Evolutionary conservation across 257 asterid species (phyloP), one percentile per base, ranked within the genome.

Genomic region (Solanum chmielewskii): DNA sequence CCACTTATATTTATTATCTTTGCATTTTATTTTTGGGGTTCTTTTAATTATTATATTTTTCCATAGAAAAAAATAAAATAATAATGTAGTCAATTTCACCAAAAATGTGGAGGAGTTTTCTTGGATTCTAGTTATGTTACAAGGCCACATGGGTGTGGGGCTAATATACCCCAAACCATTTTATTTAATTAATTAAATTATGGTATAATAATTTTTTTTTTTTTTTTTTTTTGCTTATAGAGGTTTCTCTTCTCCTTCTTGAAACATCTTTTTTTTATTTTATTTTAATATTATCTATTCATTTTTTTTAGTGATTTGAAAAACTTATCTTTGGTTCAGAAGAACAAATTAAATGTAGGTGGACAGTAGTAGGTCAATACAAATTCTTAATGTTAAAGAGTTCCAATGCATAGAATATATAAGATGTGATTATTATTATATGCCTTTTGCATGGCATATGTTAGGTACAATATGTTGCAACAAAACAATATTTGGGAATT

Each of bases 91-190:
- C 64, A 20, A 20, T 85, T 80, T 85, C 44, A 85, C 35, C 60
- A 68, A 88, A 70, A 52, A 41, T 85, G 29, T 27, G 86, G 71
- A 81, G n/a, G 27, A 68, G 71, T 69, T 64, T 64, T 70, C 84
- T 88, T 52, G 81, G 85, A 88, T 31, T 49, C 6, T 37, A 27
- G 33, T 7, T 44, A 70, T 11, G 71, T 29, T 68, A 88, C 86
- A 81, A 23, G 18, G 80, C 41, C 88, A 88, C 88, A 86, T 88
- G 90, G 88, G 84, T 56, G 83, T 59, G 88, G 80, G 85, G 5
- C 71, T 85, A 37, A 77, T 39, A 39, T 85, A 29, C 23, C 84
- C 84, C 9, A 78, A 15, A 78, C 64, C 16, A 25, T 44, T 14
- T 2, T 2, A 78, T 44, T 44, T 77, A 44, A 44, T 25, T 44